These are phyloP conservation scores for Fusarium equiseti DNA, from an alignment of 2,329 filamentous ascomycete species.

Conservation along the genomic window DNA sequence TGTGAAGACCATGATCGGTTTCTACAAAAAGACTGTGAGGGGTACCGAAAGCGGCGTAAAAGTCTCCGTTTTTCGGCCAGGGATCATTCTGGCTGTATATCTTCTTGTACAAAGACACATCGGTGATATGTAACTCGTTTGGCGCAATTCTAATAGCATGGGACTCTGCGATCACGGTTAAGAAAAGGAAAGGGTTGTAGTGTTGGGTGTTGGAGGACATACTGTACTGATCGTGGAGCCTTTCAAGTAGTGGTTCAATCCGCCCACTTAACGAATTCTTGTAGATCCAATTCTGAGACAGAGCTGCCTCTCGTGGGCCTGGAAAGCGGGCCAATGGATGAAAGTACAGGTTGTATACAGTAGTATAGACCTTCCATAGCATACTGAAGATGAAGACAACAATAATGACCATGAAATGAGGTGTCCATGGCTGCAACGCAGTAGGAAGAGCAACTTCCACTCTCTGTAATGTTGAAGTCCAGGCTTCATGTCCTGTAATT, in stretches of 20 bases:
- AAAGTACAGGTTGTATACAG: neutral
- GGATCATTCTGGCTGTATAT: neutral
- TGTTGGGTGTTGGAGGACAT: neutral
- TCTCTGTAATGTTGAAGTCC: too few relatives aligned
- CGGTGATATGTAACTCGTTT: neutral
- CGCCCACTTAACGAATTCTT: too few relatives aligned
- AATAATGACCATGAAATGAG: too few relatives aligned
- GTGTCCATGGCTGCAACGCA: too few relatives aligned
- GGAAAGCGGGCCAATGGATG: neutral
- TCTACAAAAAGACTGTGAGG: neutral
- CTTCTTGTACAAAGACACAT: neutral
- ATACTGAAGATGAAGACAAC: too few relatives aligned
- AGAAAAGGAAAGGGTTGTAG: neutral
- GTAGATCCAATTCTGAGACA: neutral
- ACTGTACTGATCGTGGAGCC: neutral
- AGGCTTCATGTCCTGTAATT: too few relatives aligned
- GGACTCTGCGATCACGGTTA: neutral
- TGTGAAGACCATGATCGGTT: neutral
- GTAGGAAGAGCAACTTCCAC: too few relatives aligned
- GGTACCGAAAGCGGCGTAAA: neutral
- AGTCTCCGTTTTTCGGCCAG: neutral
- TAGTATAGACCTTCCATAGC: too few relatives aligned
- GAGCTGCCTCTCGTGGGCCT: neutral
- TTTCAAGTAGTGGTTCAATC: too few relatives aligned
- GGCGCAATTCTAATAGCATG: neutral